Evolutionary conservation across 805 yeast species (phyloP).

Genomic region (Pichia paraexigua): DNA sequence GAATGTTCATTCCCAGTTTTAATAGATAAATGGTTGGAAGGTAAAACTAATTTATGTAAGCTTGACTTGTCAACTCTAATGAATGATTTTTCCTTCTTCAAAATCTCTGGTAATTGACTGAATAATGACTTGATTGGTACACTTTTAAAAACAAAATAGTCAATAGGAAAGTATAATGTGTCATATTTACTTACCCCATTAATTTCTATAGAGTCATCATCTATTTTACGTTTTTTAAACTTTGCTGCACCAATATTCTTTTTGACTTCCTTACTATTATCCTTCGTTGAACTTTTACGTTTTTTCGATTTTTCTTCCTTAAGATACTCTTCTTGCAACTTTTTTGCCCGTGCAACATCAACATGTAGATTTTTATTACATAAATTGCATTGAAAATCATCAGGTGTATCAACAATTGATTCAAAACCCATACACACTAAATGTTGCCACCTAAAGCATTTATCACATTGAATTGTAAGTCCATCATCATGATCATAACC

Average conservation of each 20-base stretch:
- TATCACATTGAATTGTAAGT: constrained; percentile 89
- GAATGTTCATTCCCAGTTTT: constrained; percentile 51
- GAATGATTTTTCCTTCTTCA: constrained; percentile 18
- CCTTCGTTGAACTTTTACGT: constrained; percentile 15
- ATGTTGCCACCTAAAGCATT: constrained; percentile 92
- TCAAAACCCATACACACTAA: constrained; percentile 80
- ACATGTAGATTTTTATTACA: constrained; percentile 49
- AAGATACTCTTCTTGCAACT: constrained; percentile 28
- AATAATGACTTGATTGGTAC: constrained; percentile 26
- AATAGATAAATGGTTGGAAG: constrained; percentile 27
- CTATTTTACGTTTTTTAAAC: constrained; percentile 25
- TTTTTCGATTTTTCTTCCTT: constrained; percentile 24
- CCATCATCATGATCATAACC: constrained; percentile 86
- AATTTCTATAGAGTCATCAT: constrained; percentile 33
- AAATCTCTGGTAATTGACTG: constrained; percentile 19
- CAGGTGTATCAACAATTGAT: constrained; percentile 71
- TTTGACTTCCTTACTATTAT: neutral
- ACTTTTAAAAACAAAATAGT: constrained; percentile 38
- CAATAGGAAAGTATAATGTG: constrained; percentile 41
- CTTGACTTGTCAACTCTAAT: constrained; percentile 17
- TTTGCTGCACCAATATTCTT: constrained; percentile 10
- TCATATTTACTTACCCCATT: constrained; percentile 42
- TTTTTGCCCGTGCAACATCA: constrained; percentile 31
- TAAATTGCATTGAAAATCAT: constrained; percentile 67
- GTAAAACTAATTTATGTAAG: constrained; percentile 17